phyloP scores from a whole-genome alignment of 192 early-diverging fungal species.

The Cetraspora pellucida region DNA sequence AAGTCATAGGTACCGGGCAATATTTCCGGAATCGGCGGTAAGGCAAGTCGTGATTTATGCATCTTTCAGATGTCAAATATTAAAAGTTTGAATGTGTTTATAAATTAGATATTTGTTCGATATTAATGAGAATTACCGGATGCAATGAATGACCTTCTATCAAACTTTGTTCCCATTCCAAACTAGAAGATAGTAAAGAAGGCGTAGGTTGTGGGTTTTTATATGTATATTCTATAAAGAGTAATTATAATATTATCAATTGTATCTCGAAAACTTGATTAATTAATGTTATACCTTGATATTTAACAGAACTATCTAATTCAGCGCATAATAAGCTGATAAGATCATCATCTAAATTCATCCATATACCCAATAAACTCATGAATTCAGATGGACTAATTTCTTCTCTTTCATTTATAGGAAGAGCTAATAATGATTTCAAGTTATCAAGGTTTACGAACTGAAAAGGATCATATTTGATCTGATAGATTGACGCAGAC shows the following conservation, averaged over 20 bases:
- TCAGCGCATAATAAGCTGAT: conserved; percentile 49
- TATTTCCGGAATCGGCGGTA: conserved; percentile 56
- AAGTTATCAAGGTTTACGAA: too few relatives aligned
- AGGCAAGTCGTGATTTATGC: conserved; percentile 61
- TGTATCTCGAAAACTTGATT: background rate
- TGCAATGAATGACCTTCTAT: conserved; percentile 72
- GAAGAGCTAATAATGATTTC: too few relatives aligned
- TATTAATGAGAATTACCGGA: conserved; percentile 41
- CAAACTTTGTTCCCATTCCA: conserved; percentile 69
- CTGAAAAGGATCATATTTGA: too few relatives aligned
- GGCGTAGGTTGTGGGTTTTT: conserved; percentile 39
- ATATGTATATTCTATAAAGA: conserved; percentile 44
- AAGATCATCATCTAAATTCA: conserved; percentile 40
- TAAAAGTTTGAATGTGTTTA: background rate
- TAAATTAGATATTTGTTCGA: background rate
- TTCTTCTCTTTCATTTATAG: conserved; percentile 17
- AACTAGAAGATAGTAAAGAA: conserved; percentile 42
- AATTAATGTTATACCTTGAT: conserved; percentile 50
- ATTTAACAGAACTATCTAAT: conserved; percentile 54
- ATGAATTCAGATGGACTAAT: conserved; percentile 46
- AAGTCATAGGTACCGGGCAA: conserved; percentile 45
- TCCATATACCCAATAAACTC: conserved; percentile 47
- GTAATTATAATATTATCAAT: background rate
- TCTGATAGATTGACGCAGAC: conserved; percentile 32
- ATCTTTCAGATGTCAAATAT: conserved; percentile 39